Base-by-base conservation (phyloP, 768 basidiomycete species). In the Hemileccinum rubropunctum region DNA sequence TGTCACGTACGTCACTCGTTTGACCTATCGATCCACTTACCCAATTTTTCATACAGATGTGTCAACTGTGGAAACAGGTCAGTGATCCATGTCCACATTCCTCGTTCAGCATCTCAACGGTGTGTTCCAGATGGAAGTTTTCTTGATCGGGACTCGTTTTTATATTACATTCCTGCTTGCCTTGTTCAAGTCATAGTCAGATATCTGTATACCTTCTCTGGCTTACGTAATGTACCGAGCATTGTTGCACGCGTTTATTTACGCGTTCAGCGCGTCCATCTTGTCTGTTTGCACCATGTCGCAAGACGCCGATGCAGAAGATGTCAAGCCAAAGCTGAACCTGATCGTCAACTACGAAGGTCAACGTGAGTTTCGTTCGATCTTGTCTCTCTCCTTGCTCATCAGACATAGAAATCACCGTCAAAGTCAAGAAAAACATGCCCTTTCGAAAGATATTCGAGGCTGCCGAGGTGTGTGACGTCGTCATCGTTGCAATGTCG, bases 241-340 rank as follows among this genome's bases (percentile, higher is more conserved):
- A 11, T 45, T 43, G 38, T 35, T 23, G 23, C 23, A 45, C 54
- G 61, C 63, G 64, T 56, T 36, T 42, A 20, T 55, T 43, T 26
- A 39, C 48, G 57, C 47, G 53, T 56, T 26, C 15, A 28, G 36
- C 48, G 51, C 45, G 58, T 41, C 18, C 40, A 12, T 17, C 26
- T 45, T 7, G 21, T 36, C 5, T 40, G 17, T 36, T 6, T 42
- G 17, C 27, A 42, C 33, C 52, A 69, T 67, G 66, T 63, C 63
- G 2, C 63, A 64, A 38, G 66, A 59, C 23, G 12, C 21, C 37
- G 80, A 71, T 6, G 18, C 36, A 56, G 84, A 62, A 23, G 61
- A 88, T 48, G 78, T 81, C 21, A 88, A 87, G 64, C 85, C 86
- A 14, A 88, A 88, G 57, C 71, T 88, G 41, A 84, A 81, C 63